Evolutionary conservation across 306 rosid genomes (phyloP), one percentile per base, ranked within the genome.

Genomic region (Vicia villosa): DNA sequence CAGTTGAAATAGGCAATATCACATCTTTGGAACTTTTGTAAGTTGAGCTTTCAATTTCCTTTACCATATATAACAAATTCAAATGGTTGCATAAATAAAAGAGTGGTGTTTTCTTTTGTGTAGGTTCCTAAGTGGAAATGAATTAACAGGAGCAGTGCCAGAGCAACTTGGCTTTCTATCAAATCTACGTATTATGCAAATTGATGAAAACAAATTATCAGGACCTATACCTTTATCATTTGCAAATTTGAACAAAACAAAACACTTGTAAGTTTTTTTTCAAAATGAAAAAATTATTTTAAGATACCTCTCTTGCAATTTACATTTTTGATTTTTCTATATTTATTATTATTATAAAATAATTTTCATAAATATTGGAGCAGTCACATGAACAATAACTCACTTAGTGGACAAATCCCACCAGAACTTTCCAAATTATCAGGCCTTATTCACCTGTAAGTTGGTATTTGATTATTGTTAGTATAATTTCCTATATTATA

Each of bases 321-420:
- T 15, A n/a, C 15, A 46, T 46, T 46, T n/a, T 10, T 47, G n/a
- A n/a, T n/a, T n/a, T n/a, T n/a, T n/a, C n/a, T 0, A 41, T 41
- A 2, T 41, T 3, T 1, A 13, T 43, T 43, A 43, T 13, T 42
- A 43, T 0, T 14, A 43, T 45, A 5, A 50, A 42, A 60, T 49
- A 46, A n/a, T n/a, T n/a, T 52, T 30, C 34, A n/a, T 11, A 3
- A 69, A 76, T 84, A 52, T 52, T 52, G 86, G 75, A 58, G 45
- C 89, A 95, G 99, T 85, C 96, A 95, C 87, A 87, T 95, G 97
- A 95, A 95, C 86, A 91, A 95, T 86, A 95, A 95, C 63, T 95
- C 99, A 49, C 81, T 95, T 32, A 89, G 92, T 10, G 99, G 97
- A 21, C 87, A 74, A 73, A 86, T 95, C 63, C 97, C 97, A 21